Evolutionary conservation across 768 basidiomycete genomes (phyloP).

Genomic region (Macrolepiota albuminosa): DNA sequence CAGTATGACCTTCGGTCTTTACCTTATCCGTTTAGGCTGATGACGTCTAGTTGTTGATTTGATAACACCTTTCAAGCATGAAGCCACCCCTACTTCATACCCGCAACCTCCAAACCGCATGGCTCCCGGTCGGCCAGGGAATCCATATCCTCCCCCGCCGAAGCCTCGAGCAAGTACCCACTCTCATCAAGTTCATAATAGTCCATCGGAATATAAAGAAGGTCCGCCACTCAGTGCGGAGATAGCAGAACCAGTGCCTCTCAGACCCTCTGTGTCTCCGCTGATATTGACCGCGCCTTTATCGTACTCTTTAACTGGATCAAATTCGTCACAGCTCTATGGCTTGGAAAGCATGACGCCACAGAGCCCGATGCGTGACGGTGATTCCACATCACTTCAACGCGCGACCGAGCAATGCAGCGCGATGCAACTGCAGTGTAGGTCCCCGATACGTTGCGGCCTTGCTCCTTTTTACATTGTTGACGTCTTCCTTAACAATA

Average conservation of each 20-base stretch:
- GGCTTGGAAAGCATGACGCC: not conserved
- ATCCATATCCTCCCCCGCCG: slow-evolving; percentile 8
- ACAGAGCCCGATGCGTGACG: not conserved
- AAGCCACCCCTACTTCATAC: slow-evolving; percentile 6
- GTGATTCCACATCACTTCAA: not conserved
- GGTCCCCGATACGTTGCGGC: not conserved
- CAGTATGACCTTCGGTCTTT: not conserved
- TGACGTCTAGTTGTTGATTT: slow-evolving; percentile 19
- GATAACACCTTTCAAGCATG: slow-evolving; percentile 5
- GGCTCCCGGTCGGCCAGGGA: slow-evolving; percentile 18
- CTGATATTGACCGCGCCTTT: not conserved
- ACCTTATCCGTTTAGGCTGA: not conserved
- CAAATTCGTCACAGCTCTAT: not conserved
- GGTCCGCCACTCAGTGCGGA: not conserved
- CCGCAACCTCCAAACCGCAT: slow-evolving; percentile 13
- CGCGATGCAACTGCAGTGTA: too few species aligned
- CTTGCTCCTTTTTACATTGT: not conserved
- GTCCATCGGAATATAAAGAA: not conserved
- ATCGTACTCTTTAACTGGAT: not conserved
- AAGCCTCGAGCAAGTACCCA: not conserved
- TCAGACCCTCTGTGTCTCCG: not conserved
- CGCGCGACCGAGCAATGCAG: not conserved
- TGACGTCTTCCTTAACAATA: slow-evolving; percentile 4
- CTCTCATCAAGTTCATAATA: not conserved
- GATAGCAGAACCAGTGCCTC: slow-evolving; percentile 2